Conservation (phyloP, 2,329 filamentous ascomycete genomes). For the Cryphonectria parasitica region DNA sequence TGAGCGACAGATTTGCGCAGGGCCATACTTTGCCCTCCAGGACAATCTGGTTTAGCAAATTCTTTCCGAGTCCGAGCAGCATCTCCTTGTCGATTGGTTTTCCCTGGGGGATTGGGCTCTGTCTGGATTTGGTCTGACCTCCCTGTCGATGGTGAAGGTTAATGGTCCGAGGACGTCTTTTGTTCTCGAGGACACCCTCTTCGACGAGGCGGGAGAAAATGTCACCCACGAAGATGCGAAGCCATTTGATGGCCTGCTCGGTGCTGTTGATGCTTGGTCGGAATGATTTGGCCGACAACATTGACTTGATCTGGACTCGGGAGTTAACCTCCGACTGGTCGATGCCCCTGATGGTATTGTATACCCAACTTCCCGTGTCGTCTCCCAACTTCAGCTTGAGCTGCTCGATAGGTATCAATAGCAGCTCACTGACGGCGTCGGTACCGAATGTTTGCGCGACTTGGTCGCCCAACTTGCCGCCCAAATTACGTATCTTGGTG, state of each 20-base stretch:
- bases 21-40: constrained; percentile 84
- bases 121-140: constrained; percentile 74
- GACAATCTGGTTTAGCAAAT: constrained; percentile 75
- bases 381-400: constrained; percentile 79
- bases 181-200: constrained; percentile 87
- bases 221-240: constrained; percentile 88
- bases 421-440: constrained; percentile 75
- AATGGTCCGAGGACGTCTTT: constrained; percentile 81
- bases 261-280: constrained; percentile 77
- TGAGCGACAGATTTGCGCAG: constrained; percentile 86
- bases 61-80: constrained; percentile 76
- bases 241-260: constrained; percentile 82
- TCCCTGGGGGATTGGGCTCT: constrained; percentile 76
- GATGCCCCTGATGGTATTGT: constrained; percentile 81
- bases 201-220: constrained; percentile 89
- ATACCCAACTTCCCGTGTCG: constrained; percentile 84
- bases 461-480: constrained; percentile 90
- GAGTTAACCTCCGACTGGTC: constrained; percentile 89
- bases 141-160: constrained; percentile 81
- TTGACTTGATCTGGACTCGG: constrained; percentile 92
- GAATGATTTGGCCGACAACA: constrained; percentile 97
- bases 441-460: constrained; percentile 81
- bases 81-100: constrained; percentile 71
- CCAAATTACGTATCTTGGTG: constrained; percentile 92
- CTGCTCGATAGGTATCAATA: constrained; percentile 73